Evolutionary conservation across 2,329 filamentous ascomycete species (phyloP).

Genomic region (Ophiosphaerella korrae): DNA sequence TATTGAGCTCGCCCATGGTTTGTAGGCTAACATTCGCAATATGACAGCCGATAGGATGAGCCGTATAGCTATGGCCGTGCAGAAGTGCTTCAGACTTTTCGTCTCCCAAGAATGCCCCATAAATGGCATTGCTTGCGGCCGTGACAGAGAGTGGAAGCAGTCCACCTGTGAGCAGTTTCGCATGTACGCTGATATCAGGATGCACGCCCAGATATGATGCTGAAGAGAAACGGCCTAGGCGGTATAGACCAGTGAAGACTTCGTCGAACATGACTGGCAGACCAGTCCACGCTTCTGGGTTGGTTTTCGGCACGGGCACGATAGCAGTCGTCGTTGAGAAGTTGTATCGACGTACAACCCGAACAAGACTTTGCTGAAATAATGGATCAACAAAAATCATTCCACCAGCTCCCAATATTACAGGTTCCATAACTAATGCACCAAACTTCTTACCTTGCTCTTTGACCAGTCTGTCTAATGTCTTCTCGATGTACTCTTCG

Average conservation of each 20-base stretch:
- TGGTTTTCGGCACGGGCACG: constrained; percentile 35
- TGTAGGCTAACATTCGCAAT: constrained; percentile 72
- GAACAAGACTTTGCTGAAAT: constrained; percentile 75
- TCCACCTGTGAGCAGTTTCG: constrained; percentile 82
- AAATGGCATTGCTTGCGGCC: constrained; percentile 74
- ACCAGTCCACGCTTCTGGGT: constrained; percentile 64
- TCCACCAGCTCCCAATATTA: constrained; percentile 80
- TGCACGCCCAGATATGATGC: constrained; percentile 71
- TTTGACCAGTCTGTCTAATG: constrained; percentile 59
- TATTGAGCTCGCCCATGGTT: constrained; percentile 52
- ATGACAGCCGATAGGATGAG: constrained; percentile 79
- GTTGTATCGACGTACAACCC: constrained; percentile 68
- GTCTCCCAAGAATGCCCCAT: constrained; percentile 69
- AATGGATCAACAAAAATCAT: constrained; percentile 86
- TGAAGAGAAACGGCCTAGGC: constrained; percentile 73
- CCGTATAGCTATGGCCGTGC: constrained; percentile 87
- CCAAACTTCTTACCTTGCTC: constrained; percentile 70
- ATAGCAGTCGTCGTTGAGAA: constrained; percentile 50
- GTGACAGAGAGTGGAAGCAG: constrained; percentile 79
- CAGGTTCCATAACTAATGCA: constrained; percentile 77
- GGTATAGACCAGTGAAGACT: constrained; percentile 85
- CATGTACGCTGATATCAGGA: constrained; percentile 79
- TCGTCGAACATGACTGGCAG: constrained; percentile 84
- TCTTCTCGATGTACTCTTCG: constrained; percentile 61
- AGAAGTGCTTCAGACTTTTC: constrained; percentile 80